Base-by-base conservation (phyloP, 208 protist species). In the Leishmania guyanensis region DNA sequence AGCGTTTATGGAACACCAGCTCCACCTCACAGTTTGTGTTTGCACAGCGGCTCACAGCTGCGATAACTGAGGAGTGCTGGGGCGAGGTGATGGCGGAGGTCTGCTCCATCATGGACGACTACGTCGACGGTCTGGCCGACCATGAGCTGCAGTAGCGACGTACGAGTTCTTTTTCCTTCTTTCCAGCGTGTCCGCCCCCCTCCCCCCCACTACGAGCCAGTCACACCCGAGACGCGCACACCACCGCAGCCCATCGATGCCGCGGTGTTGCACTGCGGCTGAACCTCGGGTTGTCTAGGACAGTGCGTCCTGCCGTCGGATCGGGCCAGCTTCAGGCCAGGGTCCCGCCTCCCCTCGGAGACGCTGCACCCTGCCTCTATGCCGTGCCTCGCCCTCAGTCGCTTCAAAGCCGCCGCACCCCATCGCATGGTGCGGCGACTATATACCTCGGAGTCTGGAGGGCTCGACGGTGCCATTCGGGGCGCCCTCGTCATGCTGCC, bases 1-100 rank as follows among this genome's bases (percentile, higher is more conserved):
- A 98, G 84, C 86, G 84, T 54, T 83, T 92, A 14, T 98, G 93
- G 92, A 98, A 98, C 87, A 95, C 84, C 3, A 96, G 91, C 72
- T 73, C 87, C 14, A 86, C 91, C 6, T 97, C 95, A 39, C 92
- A 98, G 84, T 95, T 92, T 46, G 88, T 89, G 8, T 96, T 98
- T 84, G 91, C 95, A 9, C 89, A 95, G 75, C 87, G 93, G 12
- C 87, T 98, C n/a, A 96, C 91, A 0, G 86, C 91, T 16, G 88
- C 82, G 26, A 78, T 98, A 36, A 16, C 88, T 10, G 91, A 96
- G 22, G 95, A 98, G 83, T 92, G 88, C 51, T 90, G 94, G 58
- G 60, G 81, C 14, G 95, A 98, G 79, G 92, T 98, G 69, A 84
- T 94, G 81, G 65, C 84, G 1, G 95, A 98, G 81, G 93, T 98